Evolutionary conservation across 202 grass and related monocot species (phyloP), one percentile per base, ranked within the genome.

Genomic region (Hordeum pubiflorum): DNA sequence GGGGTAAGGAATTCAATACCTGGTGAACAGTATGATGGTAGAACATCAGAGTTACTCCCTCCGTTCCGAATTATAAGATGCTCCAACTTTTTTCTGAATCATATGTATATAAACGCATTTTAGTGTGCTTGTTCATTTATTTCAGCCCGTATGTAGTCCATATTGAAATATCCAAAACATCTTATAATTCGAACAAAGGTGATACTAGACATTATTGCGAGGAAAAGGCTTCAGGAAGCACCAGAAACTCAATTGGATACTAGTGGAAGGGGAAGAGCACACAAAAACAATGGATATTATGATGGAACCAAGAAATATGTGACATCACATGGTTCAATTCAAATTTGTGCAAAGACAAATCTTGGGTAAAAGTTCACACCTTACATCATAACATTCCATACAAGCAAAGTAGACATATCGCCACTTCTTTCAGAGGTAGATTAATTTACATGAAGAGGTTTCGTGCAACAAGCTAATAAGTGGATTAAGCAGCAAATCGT

Each of bases 231-330:
- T 18, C 5, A 52, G 15, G 48, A 52, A 52, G 48, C 48, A 52
- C 48, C 48, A 17, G 48, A 88, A 12, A 83, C 89, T 59, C 57
- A 9, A 59, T 7, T 52, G 20, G 10, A 58, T 58, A 58, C 9
- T 58, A 24, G 18, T 57, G 54, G 46, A 69, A 72, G 46, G 29
- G 23, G 14, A 10, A 20, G 29, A 73, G 9, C 14, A 48, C 22
- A 40, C 80, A 56, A 87, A 61, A 26, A 87, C 73, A 59, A 74
- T 69, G 66, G 2, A 15, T 31, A 75, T 6, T 57, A 22, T 15
- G 31, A 50, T 72, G 26, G 24, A n/a, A 54, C 26, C 26, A 54
- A 73, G 2, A 73, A 46, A 72, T 52, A 18, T 52, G 33, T 6
- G 4, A 33, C 29, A 73, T 54, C 18, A 32, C 26, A 20, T 54